These are phyloP conservation scores for Aspergillus leporis DNA, from an alignment of 495 filamentous ascomycete genomes.

Conservation along the genomic window DNA sequence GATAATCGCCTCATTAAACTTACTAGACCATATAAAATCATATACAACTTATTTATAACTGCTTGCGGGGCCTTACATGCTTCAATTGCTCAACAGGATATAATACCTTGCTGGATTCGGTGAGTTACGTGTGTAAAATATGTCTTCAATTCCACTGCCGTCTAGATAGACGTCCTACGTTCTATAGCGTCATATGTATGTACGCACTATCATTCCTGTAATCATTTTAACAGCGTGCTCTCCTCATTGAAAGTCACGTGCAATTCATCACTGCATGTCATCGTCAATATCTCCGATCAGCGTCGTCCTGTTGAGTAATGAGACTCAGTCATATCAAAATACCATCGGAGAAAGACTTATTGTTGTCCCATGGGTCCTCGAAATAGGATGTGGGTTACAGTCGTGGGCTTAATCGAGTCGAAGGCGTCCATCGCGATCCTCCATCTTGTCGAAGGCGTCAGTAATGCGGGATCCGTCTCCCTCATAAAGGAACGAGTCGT, in stretches of 20 bases:
- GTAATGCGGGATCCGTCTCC: constrained; percentile 35
- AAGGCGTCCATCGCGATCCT: constrained; percentile 25
- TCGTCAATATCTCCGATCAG: not conserved
- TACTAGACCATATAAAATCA: too few relatives aligned
- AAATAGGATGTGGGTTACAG: not conserved
- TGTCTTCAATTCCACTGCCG: too few relatives aligned
- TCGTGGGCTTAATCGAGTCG: constrained; percentile 24
- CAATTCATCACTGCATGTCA: not conserved
- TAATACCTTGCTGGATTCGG: too few relatives aligned
- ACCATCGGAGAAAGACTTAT: too few relatives aligned
- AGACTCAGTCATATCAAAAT: not conserved
- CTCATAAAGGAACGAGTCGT: constrained; percentile 33
- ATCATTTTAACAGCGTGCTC: not conserved
- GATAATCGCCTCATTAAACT: too few relatives aligned
- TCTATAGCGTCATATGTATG: not conserved
- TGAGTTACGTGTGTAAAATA: too few relatives aligned
- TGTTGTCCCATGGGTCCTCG: not conserved
- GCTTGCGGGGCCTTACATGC: too few relatives aligned
- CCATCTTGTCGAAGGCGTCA: constrained; percentile 31
- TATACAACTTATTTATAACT: too few relatives aligned
- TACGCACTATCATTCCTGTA: not conserved
- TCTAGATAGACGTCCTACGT: not conserved
- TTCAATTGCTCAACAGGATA: too few relatives aligned
- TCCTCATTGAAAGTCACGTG: not conserved
- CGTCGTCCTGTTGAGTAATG: not conserved